Evolutionary conservation across 2,329 filamentous ascomycete species (phyloP).

Genomic region (Fusarium tricinctum): DNA sequence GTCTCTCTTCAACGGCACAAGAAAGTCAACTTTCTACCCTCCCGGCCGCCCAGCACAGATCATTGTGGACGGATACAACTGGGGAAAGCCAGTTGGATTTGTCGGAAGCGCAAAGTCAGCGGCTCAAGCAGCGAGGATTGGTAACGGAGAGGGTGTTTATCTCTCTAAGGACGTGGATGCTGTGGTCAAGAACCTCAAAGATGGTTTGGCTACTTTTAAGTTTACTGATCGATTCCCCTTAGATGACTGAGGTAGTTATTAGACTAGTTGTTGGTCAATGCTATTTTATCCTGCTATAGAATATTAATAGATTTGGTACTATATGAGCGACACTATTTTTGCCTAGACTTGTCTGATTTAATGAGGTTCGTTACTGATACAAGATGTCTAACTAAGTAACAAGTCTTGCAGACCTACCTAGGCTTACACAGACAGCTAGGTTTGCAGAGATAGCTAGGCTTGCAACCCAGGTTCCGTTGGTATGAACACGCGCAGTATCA

Average conservation of each 20-base stretch:
- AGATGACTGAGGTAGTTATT: slow-evolving; percentile 55
- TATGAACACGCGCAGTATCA: no score
- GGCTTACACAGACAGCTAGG: no score
- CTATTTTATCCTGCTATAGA: background rate
- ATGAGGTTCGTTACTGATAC: no score
- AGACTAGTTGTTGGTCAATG: no score
- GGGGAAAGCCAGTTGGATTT: slow-evolving; percentile 77
- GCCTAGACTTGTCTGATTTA: no score
- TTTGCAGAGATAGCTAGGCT: no score
- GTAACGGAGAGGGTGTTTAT: slow-evolving; percentile 60
- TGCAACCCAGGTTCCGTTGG: no score
- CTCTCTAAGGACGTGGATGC: slow-evolving; percentile 51
- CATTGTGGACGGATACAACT: slow-evolving; percentile 72
- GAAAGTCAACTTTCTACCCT: slow-evolving; percentile 71
- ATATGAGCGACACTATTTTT: no score
- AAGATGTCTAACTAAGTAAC: no score
- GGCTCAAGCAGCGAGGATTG: slow-evolving; percentile 61
- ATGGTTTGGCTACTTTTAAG: slow-evolving; percentile 74
- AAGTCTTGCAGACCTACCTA: no score
- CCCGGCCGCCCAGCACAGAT: slow-evolving; percentile 74
- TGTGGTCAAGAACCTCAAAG: slow-evolving; percentile 64
- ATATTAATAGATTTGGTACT: background rate
- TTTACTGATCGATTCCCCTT: slow-evolving; percentile 74
- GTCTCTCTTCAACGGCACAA: slow-evolving; percentile 62
- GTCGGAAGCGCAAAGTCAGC: slow-evolving; percentile 62